Percentiles rank a stretch among this genome's conserved stretches.
These are phyloP conservation scores for Microdochium nivale DNA, from an alignment of 2,329 filamentous ascomycete species.

Conservation along the genomic window DNA sequence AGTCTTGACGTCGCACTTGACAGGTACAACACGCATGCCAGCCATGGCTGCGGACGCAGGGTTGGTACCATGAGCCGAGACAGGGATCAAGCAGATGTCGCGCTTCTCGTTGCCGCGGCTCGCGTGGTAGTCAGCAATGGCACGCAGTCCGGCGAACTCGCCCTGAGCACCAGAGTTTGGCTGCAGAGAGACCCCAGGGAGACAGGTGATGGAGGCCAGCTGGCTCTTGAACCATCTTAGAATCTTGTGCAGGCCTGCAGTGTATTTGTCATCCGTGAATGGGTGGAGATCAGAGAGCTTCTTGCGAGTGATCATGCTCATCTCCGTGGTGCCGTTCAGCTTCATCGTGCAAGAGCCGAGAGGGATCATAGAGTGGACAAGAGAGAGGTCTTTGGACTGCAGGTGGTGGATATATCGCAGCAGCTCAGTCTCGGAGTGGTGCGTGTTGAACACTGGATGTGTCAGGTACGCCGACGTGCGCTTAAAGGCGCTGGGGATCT, in stretches of 20 bases:
- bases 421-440: constrained; percentile 92
- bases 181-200: constrained; percentile 82
- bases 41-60: constrained; percentile 93
- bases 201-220: constrained; percentile 76
- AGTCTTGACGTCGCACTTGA: constrained; percentile 82
- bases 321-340: constrained; percentile 87
- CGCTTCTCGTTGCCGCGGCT: constrained; percentile 59
- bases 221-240: constrained; percentile 67
- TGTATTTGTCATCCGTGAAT: constrained; percentile 56
- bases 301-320: constrained; percentile 75
- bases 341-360: constrained; percentile 98
- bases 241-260: constrained; percentile 60
- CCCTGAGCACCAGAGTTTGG: constrained; percentile 95
- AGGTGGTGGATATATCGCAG: constrained; percentile 89
- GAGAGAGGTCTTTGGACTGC: constrained; percentile 86
- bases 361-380: constrained; percentile 96
- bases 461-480: constrained; percentile 71
- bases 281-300: constrained; percentile 77
- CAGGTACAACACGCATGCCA: constrained; percentile 84
- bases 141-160: constrained; percentile 82
- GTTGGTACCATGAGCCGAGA: constrained; percentile 93
- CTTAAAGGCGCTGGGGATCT: constrained; percentile 51
- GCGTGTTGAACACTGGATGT: constrained; percentile 88
- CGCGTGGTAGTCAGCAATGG: constrained; percentile 80
- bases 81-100: constrained; percentile 88